These are phyloP conservation scores for Podospora anserina DNA, from an alignment of 495 filamentous ascomycete genomes.

Conservation along the genomic window DNA sequence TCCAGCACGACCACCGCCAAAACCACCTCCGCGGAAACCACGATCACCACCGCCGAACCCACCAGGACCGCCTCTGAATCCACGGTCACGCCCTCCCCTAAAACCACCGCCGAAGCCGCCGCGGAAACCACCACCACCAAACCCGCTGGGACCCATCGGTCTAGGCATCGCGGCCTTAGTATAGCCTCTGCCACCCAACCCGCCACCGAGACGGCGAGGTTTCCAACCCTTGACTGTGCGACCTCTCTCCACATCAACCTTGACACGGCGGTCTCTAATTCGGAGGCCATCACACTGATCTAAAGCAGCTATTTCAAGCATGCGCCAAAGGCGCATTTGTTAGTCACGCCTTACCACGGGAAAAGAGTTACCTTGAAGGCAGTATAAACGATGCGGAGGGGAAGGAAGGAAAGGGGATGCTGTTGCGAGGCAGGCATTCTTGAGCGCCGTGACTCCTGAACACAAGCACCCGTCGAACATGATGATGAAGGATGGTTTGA, in stretches of 20 bases:
- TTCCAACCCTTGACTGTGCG: conserved; percentile 94
- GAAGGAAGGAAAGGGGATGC: conserved; percentile 18
- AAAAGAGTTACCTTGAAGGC: conserved; percentile 33
- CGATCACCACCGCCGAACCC: conserved; percentile 46
- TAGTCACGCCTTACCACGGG: conserved; percentile 53
- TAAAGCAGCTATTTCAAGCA: conserved; percentile 54
- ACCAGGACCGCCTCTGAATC: conserved; percentile 58
- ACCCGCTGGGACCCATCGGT: conserved; percentile 69
- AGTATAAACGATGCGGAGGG: conserved; percentile 20
- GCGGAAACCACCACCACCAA: conserved; percentile 60
- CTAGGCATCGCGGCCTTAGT: conserved; percentile 76
- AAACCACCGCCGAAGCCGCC: conserved; percentile 59
- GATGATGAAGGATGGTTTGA: conserved; percentile 37
- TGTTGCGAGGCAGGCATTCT: conserved; percentile 43
- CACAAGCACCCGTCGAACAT: conserved; percentile 15
- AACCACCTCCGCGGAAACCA: conserved; percentile 55
- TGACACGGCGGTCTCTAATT: conserved; percentile 86
- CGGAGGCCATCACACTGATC: conserved; percentile 74
- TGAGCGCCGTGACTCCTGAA: conserved; percentile 51
- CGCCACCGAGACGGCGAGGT: conserved; percentile 86
- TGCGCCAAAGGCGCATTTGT: conserved; percentile 55
- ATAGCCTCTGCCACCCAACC: conserved; percentile 87
- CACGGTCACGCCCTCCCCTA: conserved; percentile 47
- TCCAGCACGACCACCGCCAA: conserved; percentile 56
- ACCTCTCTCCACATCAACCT: conserved; percentile 95